Percentiles rank a stretch among this genome's conserved stretches.
phyloP scores from a whole-genome alignment of 805 yeast genomes.

The Lachancea waltii region DNA sequence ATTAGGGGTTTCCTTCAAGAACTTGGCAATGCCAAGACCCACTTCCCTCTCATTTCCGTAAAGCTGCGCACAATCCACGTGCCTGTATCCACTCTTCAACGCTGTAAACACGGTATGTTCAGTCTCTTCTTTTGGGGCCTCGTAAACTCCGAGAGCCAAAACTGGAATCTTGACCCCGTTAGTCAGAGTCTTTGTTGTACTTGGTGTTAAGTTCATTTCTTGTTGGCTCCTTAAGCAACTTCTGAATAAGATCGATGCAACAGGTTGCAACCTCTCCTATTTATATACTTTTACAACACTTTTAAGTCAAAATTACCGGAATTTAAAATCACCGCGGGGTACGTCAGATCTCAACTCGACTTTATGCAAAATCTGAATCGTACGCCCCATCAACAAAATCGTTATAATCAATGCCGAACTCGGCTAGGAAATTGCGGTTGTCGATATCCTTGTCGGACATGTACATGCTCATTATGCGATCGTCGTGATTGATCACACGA shows the following conservation, averaged over 20 bases:
- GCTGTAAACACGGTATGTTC: slow-evolving; percentile 70
- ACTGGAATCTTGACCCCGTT: slow-evolving; percentile 62
- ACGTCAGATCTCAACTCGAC: not conserved
- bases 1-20: slow-evolving; percentile 34
- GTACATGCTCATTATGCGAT: slow-evolving; percentile 21
- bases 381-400: slow-evolving; percentile 10
- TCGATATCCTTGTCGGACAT: slow-evolving; percentile 9
- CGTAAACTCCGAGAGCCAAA: slow-evolving; percentile 71
- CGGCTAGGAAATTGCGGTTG: slow-evolving; percentile 14
- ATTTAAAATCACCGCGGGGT: not conserved
- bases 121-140: slow-evolving; percentile 50
- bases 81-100: slow-evolving; percentile 76
- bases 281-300: no score
- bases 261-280: no score
- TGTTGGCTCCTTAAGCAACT: no score
- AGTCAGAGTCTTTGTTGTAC: slow-evolving; percentile 23
- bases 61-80: slow-evolving; percentile 59
- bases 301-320: not conserved
- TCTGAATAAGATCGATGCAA: no score
- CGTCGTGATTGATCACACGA: slow-evolving; percentile 20
- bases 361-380: slow-evolving; percentile 2
- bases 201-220: slow-evolving; percentile 6
- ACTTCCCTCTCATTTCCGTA: slow-evolving; percentile 60
- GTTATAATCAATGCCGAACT: slow-evolving; percentile 15
- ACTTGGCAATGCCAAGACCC: slow-evolving; percentile 45